Conservation (phyloP, 2,329 filamentous ascomycete genomes). For the Stagonosporopsis vannaccii region DNA sequence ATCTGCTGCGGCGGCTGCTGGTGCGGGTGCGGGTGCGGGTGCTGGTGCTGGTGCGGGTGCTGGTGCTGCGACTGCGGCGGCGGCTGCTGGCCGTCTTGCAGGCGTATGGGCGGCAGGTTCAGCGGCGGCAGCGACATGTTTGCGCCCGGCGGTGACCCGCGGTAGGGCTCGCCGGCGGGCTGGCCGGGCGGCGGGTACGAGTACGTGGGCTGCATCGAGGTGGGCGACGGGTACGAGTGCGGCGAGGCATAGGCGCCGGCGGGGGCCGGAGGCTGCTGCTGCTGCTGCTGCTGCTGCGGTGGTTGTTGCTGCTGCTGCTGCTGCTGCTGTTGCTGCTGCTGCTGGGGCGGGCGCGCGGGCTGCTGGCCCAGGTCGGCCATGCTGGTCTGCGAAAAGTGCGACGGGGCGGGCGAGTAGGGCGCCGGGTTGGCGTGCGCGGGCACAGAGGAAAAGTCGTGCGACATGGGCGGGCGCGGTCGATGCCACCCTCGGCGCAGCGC, state of each 20-base stretch:
- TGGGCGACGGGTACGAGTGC: slow-evolving; percentile 59
- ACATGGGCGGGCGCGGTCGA: slow-evolving; percentile 43
- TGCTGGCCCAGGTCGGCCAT: slow-evolving; percentile 47
- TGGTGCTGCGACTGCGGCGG: slow-evolving; percentile 44
- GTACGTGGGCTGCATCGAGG: slow-evolving; percentile 58
- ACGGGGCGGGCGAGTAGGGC: slow-evolving; percentile 44
- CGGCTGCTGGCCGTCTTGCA: slow-evolving; percentile 54
- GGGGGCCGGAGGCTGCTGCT: slow-evolving; percentile 14
- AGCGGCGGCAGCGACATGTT: slow-evolving; percentile 55
- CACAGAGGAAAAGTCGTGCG: slow-evolving; percentile 38
- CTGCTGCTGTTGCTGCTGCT: slow-evolving; percentile 21
- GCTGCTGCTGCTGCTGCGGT: slow-evolving; percentile 34
- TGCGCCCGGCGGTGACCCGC: slow-evolving; percentile 55
- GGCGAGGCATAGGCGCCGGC: slow-evolving; percentile 54
- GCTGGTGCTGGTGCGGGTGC: slow-evolving; percentile 52
- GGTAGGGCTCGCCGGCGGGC: slow-evolving; percentile 52
- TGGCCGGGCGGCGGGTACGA: slow-evolving; percentile 54
- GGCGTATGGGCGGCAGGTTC: slow-evolving; percentile 60
- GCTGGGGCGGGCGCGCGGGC: slow-evolving; percentile 32
- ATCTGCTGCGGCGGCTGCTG: slow-evolving; percentile 53
- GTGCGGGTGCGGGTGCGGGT: slow-evolving; percentile 50
- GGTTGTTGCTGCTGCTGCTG: slow-evolving; percentile 26
- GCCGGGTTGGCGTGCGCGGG: slow-evolving; percentile 29
- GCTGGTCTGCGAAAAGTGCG: slow-evolving; percentile 41
- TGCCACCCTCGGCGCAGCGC: slow-evolving; percentile 34